A percentile compares a stretch with the other conserved stretches of the same genome.
Evolutionary conservation across 805 yeast species (phyloP).

Genomic region (Priceomyces carsonii): DNA sequence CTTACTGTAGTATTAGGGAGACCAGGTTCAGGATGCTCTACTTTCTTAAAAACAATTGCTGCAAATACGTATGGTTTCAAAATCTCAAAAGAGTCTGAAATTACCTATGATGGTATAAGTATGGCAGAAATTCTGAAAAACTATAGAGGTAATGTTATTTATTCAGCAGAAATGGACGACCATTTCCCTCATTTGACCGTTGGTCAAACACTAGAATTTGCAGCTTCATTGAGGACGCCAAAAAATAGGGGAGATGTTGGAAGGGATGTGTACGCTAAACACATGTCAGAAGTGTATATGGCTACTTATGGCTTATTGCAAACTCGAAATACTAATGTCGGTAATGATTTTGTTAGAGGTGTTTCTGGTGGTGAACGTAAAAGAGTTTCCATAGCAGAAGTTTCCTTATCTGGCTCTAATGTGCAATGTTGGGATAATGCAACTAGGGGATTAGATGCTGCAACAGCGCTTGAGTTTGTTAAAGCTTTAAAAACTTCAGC

Average conservation of each 20-base stretch:
- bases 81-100: slow-evolving; percentile 29
- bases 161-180: slow-evolving; percentile 54
- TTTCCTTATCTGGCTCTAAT: slow-evolving; percentile 61
- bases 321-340: slow-evolving; percentile 59
- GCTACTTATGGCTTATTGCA: slow-evolving; percentile 52
- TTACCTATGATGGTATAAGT: slow-evolving; percentile 36
- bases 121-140: slow-evolving; percentile 27
- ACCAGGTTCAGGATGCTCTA: slow-evolving; percentile 45
- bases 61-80: slow-evolving; percentile 39
- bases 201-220: slow-evolving; percentile 56
- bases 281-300: slow-evolving; percentile 44
- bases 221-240: slow-evolving; percentile 51
- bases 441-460: slow-evolving; percentile 82
- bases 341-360: slow-evolving; percentile 67
- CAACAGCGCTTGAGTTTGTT: slow-evolving; percentile 77
- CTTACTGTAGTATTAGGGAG: slow-evolving; percentile 42
- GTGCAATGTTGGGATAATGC: slow-evolving; percentile 68
- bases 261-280: slow-evolving; percentile 37
- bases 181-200: slow-evolving; percentile 60
- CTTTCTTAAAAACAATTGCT: slow-evolving; percentile 40
- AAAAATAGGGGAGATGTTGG: slow-evolving; percentile 35
- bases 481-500: slow-evolving; percentile 65
- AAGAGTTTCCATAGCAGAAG: slow-evolving; percentile 82
- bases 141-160: slow-evolving; percentile 39
- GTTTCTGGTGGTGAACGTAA: slow-evolving; percentile 87